These are phyloP conservation scores for Lactarius hengduanensis DNA, from an alignment of 768 basidiomycete genomes.

Conservation along the genomic window DNA sequence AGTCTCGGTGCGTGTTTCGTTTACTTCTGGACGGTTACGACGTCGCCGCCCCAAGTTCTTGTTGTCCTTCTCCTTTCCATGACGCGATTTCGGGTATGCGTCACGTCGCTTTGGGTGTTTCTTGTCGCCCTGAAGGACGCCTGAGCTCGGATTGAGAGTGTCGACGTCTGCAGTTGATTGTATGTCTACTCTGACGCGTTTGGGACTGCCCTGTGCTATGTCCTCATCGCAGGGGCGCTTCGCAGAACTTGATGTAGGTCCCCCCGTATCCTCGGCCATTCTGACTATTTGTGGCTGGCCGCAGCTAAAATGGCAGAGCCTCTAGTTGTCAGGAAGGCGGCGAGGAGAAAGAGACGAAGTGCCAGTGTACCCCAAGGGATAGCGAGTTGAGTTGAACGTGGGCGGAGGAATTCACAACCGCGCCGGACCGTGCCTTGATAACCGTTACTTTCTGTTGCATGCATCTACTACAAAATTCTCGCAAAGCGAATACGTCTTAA, in stretches of 20 bases:
- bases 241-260: slow-evolving; percentile 1
- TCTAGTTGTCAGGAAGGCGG: neutral
- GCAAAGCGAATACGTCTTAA: slow-evolving; percentile 53
- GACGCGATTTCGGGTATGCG: slow-evolving; percentile 36
- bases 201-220: slow-evolving; percentile 2
- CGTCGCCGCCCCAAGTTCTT: slow-evolving; percentile 43
- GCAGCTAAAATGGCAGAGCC: neutral
- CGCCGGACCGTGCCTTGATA: neutral
- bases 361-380: neutral
- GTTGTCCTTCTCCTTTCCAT: slow-evolving; percentile 40
- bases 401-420: neutral
- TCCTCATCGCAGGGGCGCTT: slow-evolving; percentile 17
- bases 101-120: slow-evolving; percentile 29
- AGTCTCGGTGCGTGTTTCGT: slow-evolving; percentile 14
- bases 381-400: neutral
- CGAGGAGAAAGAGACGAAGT: neutral
- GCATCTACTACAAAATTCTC: slow-evolving; percentile 38
- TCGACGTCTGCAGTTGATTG: slow-evolving; percentile 2
- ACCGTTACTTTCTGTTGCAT: neutral
- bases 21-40: slow-evolving; percentile 40
- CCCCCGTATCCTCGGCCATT: slow-evolving; percentile 10
- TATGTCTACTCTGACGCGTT: slow-evolving; percentile 27
- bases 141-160: slow-evolving; percentile 2
- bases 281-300: neutral
- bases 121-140: slow-evolving; percentile 15